Conservation (phyloP, 2,329 filamentous ascomycete genomes). For the Cryphonectria carpinicola region DNA sequence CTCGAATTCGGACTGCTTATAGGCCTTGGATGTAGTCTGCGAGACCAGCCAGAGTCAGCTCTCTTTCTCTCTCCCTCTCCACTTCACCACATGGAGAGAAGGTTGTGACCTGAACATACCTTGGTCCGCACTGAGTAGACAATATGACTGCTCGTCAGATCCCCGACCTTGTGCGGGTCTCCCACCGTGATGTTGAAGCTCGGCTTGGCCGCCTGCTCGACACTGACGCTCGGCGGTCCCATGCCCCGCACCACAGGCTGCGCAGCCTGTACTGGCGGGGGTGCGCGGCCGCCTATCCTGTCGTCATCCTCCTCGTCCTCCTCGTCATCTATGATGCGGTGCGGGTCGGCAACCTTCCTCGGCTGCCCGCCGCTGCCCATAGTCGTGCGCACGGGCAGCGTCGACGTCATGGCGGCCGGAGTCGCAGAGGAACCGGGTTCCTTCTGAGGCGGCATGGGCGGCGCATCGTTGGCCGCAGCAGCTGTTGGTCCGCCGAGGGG, state of each 20-base stretch:
- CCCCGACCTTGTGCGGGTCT: conserved; percentile 96
- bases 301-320: conserved; percentile 50
- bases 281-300: conserved; percentile 61
- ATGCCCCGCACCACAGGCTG: conserved; percentile 56
- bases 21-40: conserved; percentile 93
- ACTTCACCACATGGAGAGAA: not conserved
- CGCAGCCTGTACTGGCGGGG: conserved; percentile 65
- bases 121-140: conserved; percentile 95
- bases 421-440: conserved; percentile 49
- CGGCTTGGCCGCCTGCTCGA: conserved; percentile 93
- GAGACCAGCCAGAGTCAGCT: conserved; percentile 30
- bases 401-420: conserved; percentile 22
- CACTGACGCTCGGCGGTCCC: conserved; percentile 77
- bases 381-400: conserved; percentile 60
- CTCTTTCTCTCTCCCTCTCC: not conserved
- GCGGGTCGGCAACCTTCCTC: conserved; percentile 55
- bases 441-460: conserved; percentile 71
- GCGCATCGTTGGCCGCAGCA: conserved; percentile 47
- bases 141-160: conserved; percentile 95
- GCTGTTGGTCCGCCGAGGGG: conserved; percentile 64
- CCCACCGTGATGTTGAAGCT: conserved; percentile 89
- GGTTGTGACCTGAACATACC: conserved; percentile 51
- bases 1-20: conserved; percentile 87
- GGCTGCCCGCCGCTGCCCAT: conserved; percentile 49
- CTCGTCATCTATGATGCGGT: conserved; percentile 76